Evolutionary conservation across 768 basidiomycete species (phyloP).

Genomic region (Tylopilus plumbeoviolaceoides): DNA sequence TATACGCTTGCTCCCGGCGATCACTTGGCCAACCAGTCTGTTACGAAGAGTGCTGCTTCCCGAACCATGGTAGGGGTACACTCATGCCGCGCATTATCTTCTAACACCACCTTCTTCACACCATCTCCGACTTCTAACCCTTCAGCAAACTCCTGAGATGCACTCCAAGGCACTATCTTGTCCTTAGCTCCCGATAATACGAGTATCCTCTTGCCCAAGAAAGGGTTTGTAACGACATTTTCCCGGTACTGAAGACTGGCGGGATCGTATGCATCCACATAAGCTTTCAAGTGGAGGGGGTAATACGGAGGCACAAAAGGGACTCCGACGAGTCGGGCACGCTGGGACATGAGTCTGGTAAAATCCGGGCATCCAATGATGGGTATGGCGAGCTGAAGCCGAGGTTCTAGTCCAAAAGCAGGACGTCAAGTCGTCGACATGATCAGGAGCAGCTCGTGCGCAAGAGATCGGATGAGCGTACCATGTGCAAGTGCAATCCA

Average conservation of each 20-base stretch:
- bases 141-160: constrained; percentile 54
- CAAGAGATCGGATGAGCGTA: constrained; percentile 10
- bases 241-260: constrained; percentile 39
- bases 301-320: constrained; percentile 49
- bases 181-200: constrained; percentile 68
- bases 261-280: constrained; percentile 48
- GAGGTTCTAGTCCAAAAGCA: constrained; percentile 34
- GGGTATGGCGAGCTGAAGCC: constrained; percentile 43
- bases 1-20: background rate
- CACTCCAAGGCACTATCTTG: constrained; percentile 60
- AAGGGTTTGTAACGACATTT: constrained; percentile 46
- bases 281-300: constrained; percentile 47
- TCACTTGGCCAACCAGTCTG: constrained; percentile 23
- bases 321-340: constrained; percentile 47
- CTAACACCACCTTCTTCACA: constrained; percentile 51
- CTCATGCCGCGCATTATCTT: constrained; percentile 57
- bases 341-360: constrained; percentile 47
- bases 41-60: constrained; percentile 34
- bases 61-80: constrained; percentile 59
- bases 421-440: background rate
- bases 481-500: constrained; percentile 65
- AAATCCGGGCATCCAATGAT: constrained; percentile 76
- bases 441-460: background rate
- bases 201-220: constrained; percentile 68
- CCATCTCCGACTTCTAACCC: constrained; percentile 53